A percentile compares a stretch with the other conserved stretches of the same genome.
Conservation (phyloP, 345 rosid genomes). For the Gossypium ekmanianum region DNA sequence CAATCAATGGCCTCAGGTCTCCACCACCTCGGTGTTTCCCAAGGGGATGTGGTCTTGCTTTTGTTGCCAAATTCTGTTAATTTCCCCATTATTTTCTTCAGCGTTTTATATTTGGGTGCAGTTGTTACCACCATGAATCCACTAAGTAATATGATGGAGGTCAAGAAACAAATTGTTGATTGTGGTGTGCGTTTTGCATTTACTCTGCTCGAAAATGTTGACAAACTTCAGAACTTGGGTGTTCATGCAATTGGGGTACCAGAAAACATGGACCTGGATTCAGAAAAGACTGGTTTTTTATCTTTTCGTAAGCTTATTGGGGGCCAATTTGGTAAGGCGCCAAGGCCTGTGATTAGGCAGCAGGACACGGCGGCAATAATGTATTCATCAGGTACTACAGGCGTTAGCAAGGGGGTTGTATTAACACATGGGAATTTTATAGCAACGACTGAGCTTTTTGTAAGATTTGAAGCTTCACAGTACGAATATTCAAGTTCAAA, state of each 20-base stretch:
- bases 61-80: slow-evolving; percentile 66
- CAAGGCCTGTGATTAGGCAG: slow-evolving; percentile 50
- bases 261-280: slow-evolving; percentile 32
- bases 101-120: slow-evolving; percentile 59
- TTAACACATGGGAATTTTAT: slow-evolving; percentile 70
- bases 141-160: slow-evolving; percentile 41
- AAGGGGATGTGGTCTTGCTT: slow-evolving; percentile 67
- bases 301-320: slow-evolving; percentile 36
- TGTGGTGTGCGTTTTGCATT: slow-evolving; percentile 49
- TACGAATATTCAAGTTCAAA: slow-evolving; percentile 38
- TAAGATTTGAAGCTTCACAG: slow-evolving; percentile 15
- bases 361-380: slow-evolving; percentile 75
- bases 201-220: slow-evolving; percentile 31
- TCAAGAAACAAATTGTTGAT: slow-evolving; percentile 40
- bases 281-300: slow-evolving; percentile 18
- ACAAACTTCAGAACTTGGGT: slow-evolving; percentile 34
- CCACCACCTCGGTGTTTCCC: slow-evolving; percentile 41
- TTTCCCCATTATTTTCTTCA: slow-evolving; percentile 59
- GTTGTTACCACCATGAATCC: slow-evolving; percentile 70
- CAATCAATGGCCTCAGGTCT: slow-evolving; percentile 55
- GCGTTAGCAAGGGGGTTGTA: slow-evolving; percentile 72
- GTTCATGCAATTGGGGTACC: slow-evolving; percentile 45
- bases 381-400: slow-evolving; percentile 86
- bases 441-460: slow-evolving; percentile 66
- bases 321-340: slow-evolving; percentile 20